Evolutionary conservation across 2,329 filamentous ascomycete species (phyloP), one percentile per base, ranked within the genome.

Genomic region (Massarina eburnea): DNA sequence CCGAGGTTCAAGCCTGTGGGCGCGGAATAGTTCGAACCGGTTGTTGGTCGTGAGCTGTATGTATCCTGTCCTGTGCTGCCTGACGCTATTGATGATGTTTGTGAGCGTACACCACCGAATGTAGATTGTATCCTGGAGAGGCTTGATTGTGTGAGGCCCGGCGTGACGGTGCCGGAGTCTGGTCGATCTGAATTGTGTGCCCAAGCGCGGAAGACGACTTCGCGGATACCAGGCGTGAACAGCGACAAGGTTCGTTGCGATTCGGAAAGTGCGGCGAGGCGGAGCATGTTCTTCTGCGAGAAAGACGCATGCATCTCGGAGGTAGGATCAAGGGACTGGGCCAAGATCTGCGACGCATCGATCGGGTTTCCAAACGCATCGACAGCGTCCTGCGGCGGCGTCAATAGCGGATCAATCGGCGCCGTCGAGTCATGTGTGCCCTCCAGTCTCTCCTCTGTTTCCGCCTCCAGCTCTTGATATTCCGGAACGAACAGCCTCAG

Each of bases 121-220:
- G 64, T 67, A 9, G 75, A 76, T 30, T 77, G 73, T 48, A 77
- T 71, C 41, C 75, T 64, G 4, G 74, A 76, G 3, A 78, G 55
- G 17, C 72, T 75, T 9, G 71, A 69, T 38, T 68, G 67, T 44
- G 74, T 71, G 43, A 73, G 66, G 4, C 64, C 65, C 7, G 74
- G 73, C 14, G 73, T 74, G 22, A 57, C 61, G 6, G 63, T 51
- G 14, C 73, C 70, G 18, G 74, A 66, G 32, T 94, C 88, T 34
- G 78, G 78, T 46, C 84, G 79, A 50, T 96, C 91, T 40, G 82
- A 79, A 27, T 86, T 83, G 32, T 88, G 88, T 14, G 92, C 89
- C 89, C 91, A 96, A 24, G 92, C 94, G 48, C 94, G 83, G 70
- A 95, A 96, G 20, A 97, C 86, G 3, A 89, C 89, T 68, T 97